Evolutionary conservation across 352 stramenopile species (phyloP).

Genomic region (Globisporangium rhizosaccharum): DNA sequence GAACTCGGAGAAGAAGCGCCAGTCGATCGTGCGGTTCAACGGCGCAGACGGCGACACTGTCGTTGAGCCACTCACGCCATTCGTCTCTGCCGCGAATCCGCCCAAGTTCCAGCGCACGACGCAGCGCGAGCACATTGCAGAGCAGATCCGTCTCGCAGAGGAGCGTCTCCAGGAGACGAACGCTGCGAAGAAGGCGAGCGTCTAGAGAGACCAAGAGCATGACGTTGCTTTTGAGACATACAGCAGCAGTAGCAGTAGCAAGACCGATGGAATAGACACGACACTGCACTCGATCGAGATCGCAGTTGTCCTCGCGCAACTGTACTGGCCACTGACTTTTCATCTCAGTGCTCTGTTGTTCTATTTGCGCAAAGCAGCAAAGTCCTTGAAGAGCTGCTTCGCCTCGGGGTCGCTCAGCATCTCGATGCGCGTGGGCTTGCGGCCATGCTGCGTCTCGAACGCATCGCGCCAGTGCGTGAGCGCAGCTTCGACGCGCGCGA

Average conservation of each 20-base stretch:
- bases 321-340: background rate
- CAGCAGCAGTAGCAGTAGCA: too few species aligned
- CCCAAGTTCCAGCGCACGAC: slow-evolving; percentile 57
- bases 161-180: slow-evolving; percentile 61
- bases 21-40: slow-evolving; percentile 84
- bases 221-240: too few species aligned
- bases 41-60: slow-evolving; percentile 65
- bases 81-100: slow-evolving; percentile 44
- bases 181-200: slow-evolving; percentile 20
- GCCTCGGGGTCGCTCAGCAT: slow-evolving; percentile 52
- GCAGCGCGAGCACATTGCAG: slow-evolving; percentile 55
- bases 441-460: slow-evolving; percentile 48
- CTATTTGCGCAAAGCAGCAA: slow-evolving; percentile 63
- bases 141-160: slow-evolving; percentile 45
- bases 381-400: slow-evolving; percentile 66
- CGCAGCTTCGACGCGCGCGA: slow-evolving; percentile 47
- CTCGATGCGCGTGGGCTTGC: slow-evolving; percentile 58
- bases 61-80: slow-evolving; percentile 53
- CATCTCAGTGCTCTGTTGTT: too few species aligned
- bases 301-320: background rate
- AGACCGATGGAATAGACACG: background rate
- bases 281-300: background rate
- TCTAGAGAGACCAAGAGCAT: background rate
- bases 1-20: slow-evolving; percentile 65
- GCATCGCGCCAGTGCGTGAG: slow-evolving; percentile 59